phyloP scores from a whole-genome alignment of 2,329 filamentous ascomycete genomes.

The Hypoxylon sp. region DNA sequence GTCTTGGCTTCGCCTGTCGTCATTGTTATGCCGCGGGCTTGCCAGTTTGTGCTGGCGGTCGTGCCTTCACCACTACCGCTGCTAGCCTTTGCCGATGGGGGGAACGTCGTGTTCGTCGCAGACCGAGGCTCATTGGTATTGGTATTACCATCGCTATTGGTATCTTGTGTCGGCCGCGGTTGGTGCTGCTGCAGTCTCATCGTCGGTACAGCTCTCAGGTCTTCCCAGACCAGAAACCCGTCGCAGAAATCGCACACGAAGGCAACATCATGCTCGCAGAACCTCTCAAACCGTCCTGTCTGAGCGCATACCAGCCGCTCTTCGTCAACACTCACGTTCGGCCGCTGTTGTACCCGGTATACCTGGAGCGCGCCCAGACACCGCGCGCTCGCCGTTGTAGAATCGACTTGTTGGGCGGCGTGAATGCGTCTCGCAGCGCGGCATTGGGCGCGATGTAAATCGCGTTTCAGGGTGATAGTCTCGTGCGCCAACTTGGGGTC shows the following conservation, averaged over 20 bases:
- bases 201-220: conserved; percentile 66
- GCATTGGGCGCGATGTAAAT: conserved; percentile 70
- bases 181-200: conserved; percentile 51
- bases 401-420: conserved; percentile 59
- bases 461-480: conserved; percentile 62
- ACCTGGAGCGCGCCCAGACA: conserved; percentile 71
- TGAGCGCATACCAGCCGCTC: conserved; percentile 65
- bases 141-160: neutral
- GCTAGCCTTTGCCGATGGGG: conserved; percentile 18
- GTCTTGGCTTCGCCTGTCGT: conserved; percentile 62
- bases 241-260: conserved; percentile 74
- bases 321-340: conserved; percentile 53
- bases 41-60: conserved; percentile 62
- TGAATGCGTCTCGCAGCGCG: conserved; percentile 69
- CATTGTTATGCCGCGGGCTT: conserved; percentile 61
- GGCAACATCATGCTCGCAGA: conserved; percentile 66
- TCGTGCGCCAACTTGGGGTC: conserved; percentile 69
- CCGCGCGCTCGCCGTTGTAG: conserved; percentile 55
- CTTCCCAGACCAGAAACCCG: conserved; percentile 70
- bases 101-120: conserved; percentile 19
- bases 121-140: conserved; percentile 8
- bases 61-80: conserved; percentile 25
- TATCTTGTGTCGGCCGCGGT: neutral
- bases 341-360: conserved; percentile 62
- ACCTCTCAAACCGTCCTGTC: conserved; percentile 68